A percentile compares a stretch with the other conserved stretches of the same genome.
Conservation (phyloP, 2,329 filamentous ascomycete genomes). For the Onygena corvina region DNA sequence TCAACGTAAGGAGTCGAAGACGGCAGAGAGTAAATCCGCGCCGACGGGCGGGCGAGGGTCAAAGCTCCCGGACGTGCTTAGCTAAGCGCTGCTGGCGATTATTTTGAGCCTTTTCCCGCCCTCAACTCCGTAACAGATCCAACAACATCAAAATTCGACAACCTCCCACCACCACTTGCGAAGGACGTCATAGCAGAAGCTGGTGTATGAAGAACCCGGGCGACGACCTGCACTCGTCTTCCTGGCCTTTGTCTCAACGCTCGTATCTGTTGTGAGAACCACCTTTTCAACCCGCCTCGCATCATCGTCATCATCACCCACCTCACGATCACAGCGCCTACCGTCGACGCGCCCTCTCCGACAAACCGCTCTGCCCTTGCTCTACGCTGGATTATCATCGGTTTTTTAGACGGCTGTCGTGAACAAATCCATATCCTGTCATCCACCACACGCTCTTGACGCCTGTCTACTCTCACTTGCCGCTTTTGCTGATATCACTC, state of each 20-base stretch:
- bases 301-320: constrained; percentile 10
- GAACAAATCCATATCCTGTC: background rate
- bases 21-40: constrained; percentile 8
- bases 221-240: constrained; percentile 35
- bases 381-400: background rate
- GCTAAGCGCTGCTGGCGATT: constrained; percentile 4
- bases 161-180: constrained; percentile 5
- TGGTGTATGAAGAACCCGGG: constrained; percentile 19
- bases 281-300: constrained; percentile 6
- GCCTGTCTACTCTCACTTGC: background rate
- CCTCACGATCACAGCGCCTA: background rate
- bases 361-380: background rate
- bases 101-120: background rate
- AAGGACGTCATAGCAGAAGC: constrained; percentile 6
- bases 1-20: too few relatives aligned
- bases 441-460: background rate
- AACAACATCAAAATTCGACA: constrained; percentile 9
- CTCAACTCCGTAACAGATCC: constrained; percentile 6
- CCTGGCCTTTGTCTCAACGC: constrained; percentile 15
- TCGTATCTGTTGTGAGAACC: background rate
- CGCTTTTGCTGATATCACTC: background rate
- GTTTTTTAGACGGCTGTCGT: background rate
- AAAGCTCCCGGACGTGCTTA: constrained; percentile 4
- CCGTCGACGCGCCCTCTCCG: background rate
- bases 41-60: constrained; percentile 5